These are phyloP conservation scores for Lyophyllum shimeji DNA, from an alignment of 768 basidiomycete genomes.

Conservation along the genomic window DNA sequence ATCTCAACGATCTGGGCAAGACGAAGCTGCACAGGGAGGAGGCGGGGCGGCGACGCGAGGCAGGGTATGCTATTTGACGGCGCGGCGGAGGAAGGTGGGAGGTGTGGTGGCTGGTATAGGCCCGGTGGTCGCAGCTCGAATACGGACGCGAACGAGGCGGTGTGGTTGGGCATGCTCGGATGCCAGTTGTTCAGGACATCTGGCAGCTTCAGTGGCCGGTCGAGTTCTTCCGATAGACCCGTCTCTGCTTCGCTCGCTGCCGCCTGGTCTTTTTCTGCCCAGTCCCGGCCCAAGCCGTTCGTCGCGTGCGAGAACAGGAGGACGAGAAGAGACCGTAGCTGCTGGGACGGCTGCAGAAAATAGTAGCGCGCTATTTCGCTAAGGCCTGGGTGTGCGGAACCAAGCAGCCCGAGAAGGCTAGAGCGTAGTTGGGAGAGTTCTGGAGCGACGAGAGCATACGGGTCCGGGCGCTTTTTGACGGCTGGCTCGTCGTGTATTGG, in stretches of 20 bases:
- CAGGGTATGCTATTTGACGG: slow-evolving; percentile 15
- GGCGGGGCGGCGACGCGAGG: slow-evolving; percentile 33
- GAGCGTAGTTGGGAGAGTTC: slow-evolving; percentile 74
- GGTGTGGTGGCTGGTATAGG: slow-evolving; percentile 32
- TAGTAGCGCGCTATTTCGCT: slow-evolving; percentile 90
- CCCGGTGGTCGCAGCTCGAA: slow-evolving; percentile 48
- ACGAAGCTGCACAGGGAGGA: slow-evolving; percentile 87
- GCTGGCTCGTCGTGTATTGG: slow-evolving; percentile 25
- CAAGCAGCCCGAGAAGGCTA: slow-evolving; percentile 75
- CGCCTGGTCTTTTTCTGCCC: slow-evolving; percentile 58
- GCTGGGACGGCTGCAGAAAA: slow-evolving; percentile 86
- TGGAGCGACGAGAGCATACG: slow-evolving; percentile 65
- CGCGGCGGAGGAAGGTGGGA: slow-evolving; percentile 23
- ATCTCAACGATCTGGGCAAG: slow-evolving; percentile 97
- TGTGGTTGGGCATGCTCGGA: slow-evolving; percentile 79
- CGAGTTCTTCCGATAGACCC: slow-evolving; percentile 58
- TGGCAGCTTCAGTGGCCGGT: slow-evolving; percentile 74
- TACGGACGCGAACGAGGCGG: slow-evolving; percentile 62
- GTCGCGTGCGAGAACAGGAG: slow-evolving; percentile 90
- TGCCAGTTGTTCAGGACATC: slow-evolving; percentile 92
- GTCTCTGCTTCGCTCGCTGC: slow-evolving; percentile 57
- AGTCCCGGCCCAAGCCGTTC: slow-evolving; percentile 78
- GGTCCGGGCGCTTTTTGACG: slow-evolving; percentile 46
- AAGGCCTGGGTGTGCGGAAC: slow-evolving; percentile 86
- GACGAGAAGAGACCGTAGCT: slow-evolving; percentile 86